Conservation (phyloP, 78 protist species). For the Dictyostelium capitatum region DNA sequence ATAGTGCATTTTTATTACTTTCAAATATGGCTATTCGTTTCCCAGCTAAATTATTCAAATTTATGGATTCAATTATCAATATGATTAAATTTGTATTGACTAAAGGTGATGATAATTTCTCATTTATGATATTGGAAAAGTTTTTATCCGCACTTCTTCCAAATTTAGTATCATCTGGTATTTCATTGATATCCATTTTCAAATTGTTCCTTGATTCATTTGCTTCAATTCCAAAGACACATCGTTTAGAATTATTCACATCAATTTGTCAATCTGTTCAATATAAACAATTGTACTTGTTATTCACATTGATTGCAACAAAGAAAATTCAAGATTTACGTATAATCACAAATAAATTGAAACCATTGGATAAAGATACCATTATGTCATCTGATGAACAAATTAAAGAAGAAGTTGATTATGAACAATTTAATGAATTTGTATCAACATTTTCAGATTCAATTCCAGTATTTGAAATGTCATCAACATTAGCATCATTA, state of each 20-base stretch:
- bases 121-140: background rate
- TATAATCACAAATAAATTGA: background rate
- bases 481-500: background rate
- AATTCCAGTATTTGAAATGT: slow-evolving; percentile 28
- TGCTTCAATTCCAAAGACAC: slow-evolving; percentile 17
- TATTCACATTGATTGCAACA: background rate
- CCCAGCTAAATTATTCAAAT: slow-evolving; percentile 34
- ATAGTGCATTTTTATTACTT: slow-evolving; percentile 2
- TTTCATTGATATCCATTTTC: slow-evolving; percentile 28
- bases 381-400: background rate
- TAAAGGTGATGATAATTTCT: slow-evolving; percentile 40
- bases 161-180: background rate
- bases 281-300: slow-evolving; percentile 10
- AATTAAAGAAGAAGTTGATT: slow-evolving; percentile 22
- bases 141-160: slow-evolving; percentile 15
- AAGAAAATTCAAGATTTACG: slow-evolving; percentile 47
- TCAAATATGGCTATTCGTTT: background rate
- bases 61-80: slow-evolving; percentile 15
- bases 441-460: background rate
- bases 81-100: slow-evolving; percentile 34
- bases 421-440: slow-evolving; percentile 40
- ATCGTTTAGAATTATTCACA: slow-evolving; percentile 10
- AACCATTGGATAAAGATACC: slow-evolving; percentile 11
- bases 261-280: slow-evolving; percentile 17
- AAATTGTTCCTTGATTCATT: slow-evolving; percentile 15